Base-by-base conservation (phyloP, 2,329 filamentous ascomycete species). In the Phialophora verrucosa region DNA sequence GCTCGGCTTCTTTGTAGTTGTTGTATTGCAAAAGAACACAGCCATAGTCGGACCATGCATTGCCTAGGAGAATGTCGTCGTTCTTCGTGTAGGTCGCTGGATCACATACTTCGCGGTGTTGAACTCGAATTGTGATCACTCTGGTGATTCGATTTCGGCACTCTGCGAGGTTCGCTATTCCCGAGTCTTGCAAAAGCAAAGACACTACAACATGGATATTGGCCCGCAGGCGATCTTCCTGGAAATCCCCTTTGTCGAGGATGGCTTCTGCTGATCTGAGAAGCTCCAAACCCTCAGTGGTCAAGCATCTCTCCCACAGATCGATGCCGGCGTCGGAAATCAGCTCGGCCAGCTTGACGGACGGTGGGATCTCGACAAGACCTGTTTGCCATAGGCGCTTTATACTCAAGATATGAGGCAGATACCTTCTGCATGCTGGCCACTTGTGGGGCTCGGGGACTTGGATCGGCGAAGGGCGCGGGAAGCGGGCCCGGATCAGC, bases 251-350 rank as follows among this genome's bases (percentile, higher is more conserved):
- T 29, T 38, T 20, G 23, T 58, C 35, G 20, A 58, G 55, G 17
- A 58, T 25, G 11, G 31, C 31, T 44, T 58, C 55, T 12, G 55
- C 55, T 7, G 32, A 23, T 27, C 31, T 20, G 20, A 58, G 55
- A 12, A 58, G 55, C 17, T 38, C 31, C 55, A 58, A 12, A 20
- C 55, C 31, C 38, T 58, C 55, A 4, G 12, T 12, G 7, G 55
- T 58, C 55, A 58, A 12, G 31, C 31, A 38, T 44, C 55, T 38
- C 32, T 58, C 55, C 55, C 55, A 58, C 32, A 42, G 55, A 42
- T 58, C 35, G 29, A 58, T 58, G 14, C 55, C 55, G 11, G 55
- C 55, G 35, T 58, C 55, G n/a, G 55, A 58, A 20, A 58, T 25
- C n/a, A 58, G 55, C 55, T 31, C 29, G 27, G 55, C 55, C 14